Evolutionary conservation across 2,329 filamentous ascomycete species (phyloP).

Genomic region (Phaeosphaeria sp.): DNA sequence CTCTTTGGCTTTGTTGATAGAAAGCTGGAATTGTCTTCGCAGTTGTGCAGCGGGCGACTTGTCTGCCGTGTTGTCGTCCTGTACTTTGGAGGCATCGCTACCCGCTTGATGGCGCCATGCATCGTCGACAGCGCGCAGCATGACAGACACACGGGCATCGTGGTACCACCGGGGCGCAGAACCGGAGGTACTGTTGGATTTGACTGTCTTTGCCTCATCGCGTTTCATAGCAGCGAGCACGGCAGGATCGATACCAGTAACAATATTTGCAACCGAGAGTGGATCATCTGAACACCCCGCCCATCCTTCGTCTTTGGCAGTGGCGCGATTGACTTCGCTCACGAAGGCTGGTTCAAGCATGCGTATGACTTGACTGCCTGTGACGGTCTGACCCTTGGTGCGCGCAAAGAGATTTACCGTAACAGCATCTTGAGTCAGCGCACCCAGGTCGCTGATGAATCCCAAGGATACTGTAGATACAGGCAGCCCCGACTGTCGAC

Average conservation of each 20-base stretch:
- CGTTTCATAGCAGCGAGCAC: not conserved
- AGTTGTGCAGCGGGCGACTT: not conserved
- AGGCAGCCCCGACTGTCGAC: conserved; percentile 5
- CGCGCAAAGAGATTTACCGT: conserved; percentile 1
- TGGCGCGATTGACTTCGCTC: not conserved
- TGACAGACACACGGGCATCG: conserved; percentile 1
- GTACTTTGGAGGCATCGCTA: not conserved
- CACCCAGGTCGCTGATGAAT: conserved; percentile 11
- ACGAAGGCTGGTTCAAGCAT: conserved; percentile 13
- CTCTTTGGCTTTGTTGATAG: not conserved
- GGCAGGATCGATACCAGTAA: conserved; percentile 7
- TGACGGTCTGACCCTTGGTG: conserved; percentile 7
- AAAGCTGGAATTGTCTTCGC: not conserved
- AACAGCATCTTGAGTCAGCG: conserved; percentile 8
- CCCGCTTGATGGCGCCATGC: not conserved
- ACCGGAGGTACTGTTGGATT: not conserved
- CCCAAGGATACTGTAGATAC: conserved; percentile 25
- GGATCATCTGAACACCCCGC: not conserved
- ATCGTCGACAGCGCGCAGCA: not conserved
- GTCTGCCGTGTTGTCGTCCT: not conserved
- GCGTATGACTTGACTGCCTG: conserved; percentile 3
- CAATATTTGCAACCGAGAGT: conserved; percentile 3
- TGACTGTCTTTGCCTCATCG: not conserved
- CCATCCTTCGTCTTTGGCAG: not conserved
- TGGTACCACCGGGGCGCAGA: conserved; percentile 2